A percentile compares a stretch with the other conserved stretches of the same genome.
Evolutionary conservation across 257 asterid genomes (phyloP).

Genomic region (Solanum lignicaule): DNA sequence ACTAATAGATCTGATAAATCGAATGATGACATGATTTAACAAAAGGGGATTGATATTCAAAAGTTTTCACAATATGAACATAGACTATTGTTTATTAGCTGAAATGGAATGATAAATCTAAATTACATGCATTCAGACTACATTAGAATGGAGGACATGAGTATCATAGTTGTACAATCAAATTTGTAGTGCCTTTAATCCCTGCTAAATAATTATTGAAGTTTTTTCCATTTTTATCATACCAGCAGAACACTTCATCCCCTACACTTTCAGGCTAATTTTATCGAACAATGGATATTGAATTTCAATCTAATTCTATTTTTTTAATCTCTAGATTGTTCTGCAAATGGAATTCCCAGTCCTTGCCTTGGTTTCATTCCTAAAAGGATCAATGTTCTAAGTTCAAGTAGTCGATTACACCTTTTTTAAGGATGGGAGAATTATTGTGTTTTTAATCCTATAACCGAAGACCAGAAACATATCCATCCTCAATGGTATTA

Average conservation of each 20-base stretch:
- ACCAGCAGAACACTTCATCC: slow-evolving; percentile 5
- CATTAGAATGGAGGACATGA: too few relatives aligned
- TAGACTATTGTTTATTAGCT: too few relatives aligned
- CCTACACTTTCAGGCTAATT: too few relatives aligned
- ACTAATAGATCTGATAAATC: too few relatives aligned
- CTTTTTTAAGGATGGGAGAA: not conserved
- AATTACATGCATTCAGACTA: too few relatives aligned
- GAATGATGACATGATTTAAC: too few relatives aligned
- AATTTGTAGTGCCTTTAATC: too few relatives aligned
- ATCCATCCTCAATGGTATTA: slow-evolving; percentile 16
- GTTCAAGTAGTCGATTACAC: slow-evolving; percentile 26
- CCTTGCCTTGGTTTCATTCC: slow-evolving; percentile 16
- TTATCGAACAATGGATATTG: not conserved
- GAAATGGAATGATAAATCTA: too few relatives aligned
- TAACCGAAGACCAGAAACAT: slow-evolving; percentile 6
- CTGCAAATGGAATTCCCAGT: slow-evolving; percentile 24
- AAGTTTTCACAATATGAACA: too few relatives aligned
- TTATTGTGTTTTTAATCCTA: slow-evolving; percentile 35
- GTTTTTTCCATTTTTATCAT: not conserved
- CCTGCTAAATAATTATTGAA: too few relatives aligned
- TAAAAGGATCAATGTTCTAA: not conserved
- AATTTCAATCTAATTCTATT: not conserved
- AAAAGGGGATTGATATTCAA: too few relatives aligned
- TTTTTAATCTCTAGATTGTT: not conserved
- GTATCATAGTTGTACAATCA: too few relatives aligned